Evolutionary conservation across 2,329 filamentous ascomycete genomes (phyloP).

Genomic region (Blumeriella jaapii): DNA sequence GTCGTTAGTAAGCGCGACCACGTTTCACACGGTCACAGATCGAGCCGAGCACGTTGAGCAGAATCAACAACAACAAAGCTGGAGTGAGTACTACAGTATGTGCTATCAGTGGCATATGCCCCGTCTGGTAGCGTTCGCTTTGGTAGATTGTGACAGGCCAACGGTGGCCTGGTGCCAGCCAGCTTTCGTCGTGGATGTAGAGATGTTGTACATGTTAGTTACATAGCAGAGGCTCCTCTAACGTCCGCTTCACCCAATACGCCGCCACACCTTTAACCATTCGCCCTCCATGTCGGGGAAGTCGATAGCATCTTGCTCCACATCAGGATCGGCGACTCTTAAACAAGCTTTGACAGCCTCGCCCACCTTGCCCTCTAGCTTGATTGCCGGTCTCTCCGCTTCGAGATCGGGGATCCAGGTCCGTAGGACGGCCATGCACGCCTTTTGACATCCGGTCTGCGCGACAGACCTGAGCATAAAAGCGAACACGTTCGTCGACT

Average conservation of each 20-base stretch:
- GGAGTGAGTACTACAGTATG: no score
- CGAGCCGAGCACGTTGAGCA: no score
- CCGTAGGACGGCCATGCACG: slow-evolving; percentile 38
- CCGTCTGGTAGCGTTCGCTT: no score
- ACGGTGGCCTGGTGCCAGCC: no score
- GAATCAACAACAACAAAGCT: no score
- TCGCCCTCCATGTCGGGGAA: slow-evolving; percentile 10
- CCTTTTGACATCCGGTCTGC: slow-evolving; percentile 30
- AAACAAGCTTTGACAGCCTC: slow-evolving; percentile 43
- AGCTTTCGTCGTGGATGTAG: no score
- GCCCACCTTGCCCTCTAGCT: slow-evolving; percentile 33
- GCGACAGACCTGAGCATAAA: slow-evolving; percentile 40
- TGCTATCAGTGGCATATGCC: no score
- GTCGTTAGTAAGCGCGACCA: no score
- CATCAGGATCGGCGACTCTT: slow-evolving; percentile 37
- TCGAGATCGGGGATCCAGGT: slow-evolving; percentile 48
- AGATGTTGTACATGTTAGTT: no score
- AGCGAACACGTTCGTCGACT: slow-evolving; percentile 43
- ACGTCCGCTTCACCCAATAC: not conserved
- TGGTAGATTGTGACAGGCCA: no score
- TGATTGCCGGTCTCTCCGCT: slow-evolving; percentile 40
- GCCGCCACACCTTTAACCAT: slow-evolving; percentile 17
- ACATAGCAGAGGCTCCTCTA: slow-evolving; percentile 2
- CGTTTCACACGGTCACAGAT: no score
- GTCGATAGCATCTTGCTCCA: slow-evolving; percentile 12